These are phyloP conservation scores for Phytopythium delawarense DNA, from an alignment of 352 stramenopile species.

Conservation along the genomic window DNA sequence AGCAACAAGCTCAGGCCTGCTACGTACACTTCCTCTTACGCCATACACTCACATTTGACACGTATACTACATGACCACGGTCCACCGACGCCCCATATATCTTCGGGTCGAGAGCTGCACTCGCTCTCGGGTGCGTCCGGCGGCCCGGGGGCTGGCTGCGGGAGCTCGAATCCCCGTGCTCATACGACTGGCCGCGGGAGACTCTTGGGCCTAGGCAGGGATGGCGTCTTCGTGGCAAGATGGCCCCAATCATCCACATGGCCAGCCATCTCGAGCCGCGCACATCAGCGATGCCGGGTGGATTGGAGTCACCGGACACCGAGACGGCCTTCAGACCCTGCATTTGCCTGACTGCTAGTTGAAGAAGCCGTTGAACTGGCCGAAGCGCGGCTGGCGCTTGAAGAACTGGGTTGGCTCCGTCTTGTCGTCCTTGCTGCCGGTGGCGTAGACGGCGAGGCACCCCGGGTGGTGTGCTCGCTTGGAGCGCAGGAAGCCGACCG, in stretches of 20 bases:
- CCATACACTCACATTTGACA: not conserved
- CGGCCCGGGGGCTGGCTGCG: too few species aligned
- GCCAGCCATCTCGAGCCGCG: too few species aligned
- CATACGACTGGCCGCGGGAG: too few species aligned
- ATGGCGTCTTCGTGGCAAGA: too few species aligned
- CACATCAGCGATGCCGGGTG: too few species aligned
- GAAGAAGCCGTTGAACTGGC: constrained; percentile 5
- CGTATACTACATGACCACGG: not conserved
- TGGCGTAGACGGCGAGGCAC: constrained; percentile 55
- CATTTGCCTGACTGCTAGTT: not conserved
- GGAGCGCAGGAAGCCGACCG: constrained; percentile 51
- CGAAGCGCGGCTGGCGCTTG: constrained; percentile 27
- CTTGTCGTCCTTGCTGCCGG: constrained; percentile 48
- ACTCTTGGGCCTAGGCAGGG: too few species aligned
- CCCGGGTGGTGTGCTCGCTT: constrained; percentile 28
- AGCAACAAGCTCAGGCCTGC: not conserved
- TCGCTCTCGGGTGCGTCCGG: not conserved
- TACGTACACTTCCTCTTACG: not conserved
- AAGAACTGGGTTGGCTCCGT: constrained; percentile 65
- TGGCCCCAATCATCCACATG: too few species aligned
- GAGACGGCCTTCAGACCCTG: not conserved
- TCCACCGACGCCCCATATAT: not conserved
- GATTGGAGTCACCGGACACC: not conserved
- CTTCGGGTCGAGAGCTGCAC: not conserved
- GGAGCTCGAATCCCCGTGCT: too few species aligned